phyloP scores from a whole-genome alignment of 805 yeast genomes.

The Spathaspora hagerdaliae region DNA sequence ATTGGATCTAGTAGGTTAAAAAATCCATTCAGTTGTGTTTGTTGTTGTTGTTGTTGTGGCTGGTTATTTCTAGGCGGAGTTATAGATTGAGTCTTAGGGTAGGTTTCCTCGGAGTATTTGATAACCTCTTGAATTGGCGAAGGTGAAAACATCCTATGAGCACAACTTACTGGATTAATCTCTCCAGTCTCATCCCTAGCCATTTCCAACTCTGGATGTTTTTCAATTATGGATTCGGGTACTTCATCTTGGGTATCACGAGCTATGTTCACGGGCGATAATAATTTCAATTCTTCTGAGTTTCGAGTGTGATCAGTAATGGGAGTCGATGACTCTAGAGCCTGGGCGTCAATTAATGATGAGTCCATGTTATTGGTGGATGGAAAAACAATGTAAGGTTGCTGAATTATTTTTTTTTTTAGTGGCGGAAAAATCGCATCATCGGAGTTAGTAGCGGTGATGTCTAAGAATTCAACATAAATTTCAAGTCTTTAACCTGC shows the following conservation, averaged over 20 bases:
- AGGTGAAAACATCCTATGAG: constrained; percentile 33
- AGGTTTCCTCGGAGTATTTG: not conserved
- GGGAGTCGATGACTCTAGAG: not conserved
- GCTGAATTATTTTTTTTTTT: too few relatives aligned
- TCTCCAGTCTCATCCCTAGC: constrained; percentile 16
- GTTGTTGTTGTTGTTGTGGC: not conserved
- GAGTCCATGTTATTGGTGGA: too few relatives aligned
- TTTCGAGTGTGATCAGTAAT: not conserved
- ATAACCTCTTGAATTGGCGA: constrained; percentile 17
- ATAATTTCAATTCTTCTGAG: not conserved
- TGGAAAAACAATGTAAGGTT: too few relatives aligned
- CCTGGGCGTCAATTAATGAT: too few relatives aligned
- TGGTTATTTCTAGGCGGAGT: not conserved
- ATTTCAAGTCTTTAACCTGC: too few relatives aligned
- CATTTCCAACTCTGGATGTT: constrained; percentile 16
- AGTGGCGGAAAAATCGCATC: too few relatives aligned
- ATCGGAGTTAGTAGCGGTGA: too few relatives aligned
- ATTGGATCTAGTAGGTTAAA: constrained; percentile 32
- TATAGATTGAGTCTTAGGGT: not conserved
- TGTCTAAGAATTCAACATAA: too few relatives aligned
- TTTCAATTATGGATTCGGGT: constrained; percentile 10
- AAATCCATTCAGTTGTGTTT: not conserved
- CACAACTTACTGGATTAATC: constrained; percentile 27
- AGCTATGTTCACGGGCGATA: not conserved
- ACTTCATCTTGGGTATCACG: constrained; percentile 2